A percentile compares a stretch with the other conserved stretches of the same genome.
Evolutionary conservation across 2,329 filamentous ascomycete species (phyloP).

Genomic region (Grosmannia serpens): DNA sequence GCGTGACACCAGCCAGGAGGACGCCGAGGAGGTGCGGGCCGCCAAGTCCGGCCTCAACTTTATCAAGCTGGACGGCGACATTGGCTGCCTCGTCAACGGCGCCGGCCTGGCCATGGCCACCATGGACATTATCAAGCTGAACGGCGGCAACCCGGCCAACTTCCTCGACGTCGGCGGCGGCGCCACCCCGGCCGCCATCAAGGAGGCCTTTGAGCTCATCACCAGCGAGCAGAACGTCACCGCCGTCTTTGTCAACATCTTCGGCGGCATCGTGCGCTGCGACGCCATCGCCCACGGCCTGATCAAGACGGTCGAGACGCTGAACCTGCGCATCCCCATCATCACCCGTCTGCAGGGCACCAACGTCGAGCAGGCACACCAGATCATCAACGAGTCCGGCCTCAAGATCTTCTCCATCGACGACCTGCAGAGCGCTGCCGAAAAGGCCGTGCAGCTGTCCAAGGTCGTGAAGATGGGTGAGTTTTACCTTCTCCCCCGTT

Average conservation of each 20-base stretch:
- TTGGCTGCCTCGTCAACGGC: constrained; percentile 97
- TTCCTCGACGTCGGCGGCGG: constrained; percentile 98
- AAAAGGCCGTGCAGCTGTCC: constrained; percentile 97
- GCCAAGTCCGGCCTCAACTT: constrained; percentile 95
- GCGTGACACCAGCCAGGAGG: constrained; percentile 93
- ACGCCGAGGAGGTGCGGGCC: constrained; percentile 93
- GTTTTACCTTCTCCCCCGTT: constrained; percentile 23
- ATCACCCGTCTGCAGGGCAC: constrained; percentile 96
- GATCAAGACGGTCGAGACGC: constrained; percentile 85
- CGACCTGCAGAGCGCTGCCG: constrained; percentile 90
- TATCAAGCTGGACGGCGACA: constrained; percentile 99
- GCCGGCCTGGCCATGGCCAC: constrained; percentile 99
- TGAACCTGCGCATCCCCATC: constrained; percentile 94
- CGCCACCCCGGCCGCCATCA: constrained; percentile 92
- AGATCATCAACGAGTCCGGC: constrained; percentile 90
- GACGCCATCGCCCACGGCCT: constrained; percentile 94
- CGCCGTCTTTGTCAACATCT: constrained; percentile 99
- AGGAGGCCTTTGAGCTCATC: constrained; percentile 96
- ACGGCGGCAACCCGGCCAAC: constrained; percentile 91
- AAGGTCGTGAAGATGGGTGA: constrained; percentile 97
- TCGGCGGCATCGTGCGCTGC: constrained; percentile 96
- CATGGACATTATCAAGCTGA: constrained; percentile 99
- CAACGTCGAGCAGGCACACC: constrained; percentile 91
- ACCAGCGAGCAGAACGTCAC: constrained; percentile 97
- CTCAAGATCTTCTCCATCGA: constrained; percentile 99